A percentile compares a stretch with the other conserved stretches of the same genome.
Evolutionary conservation across 345 rosid species (phyloP).

Genomic region (Ceriops decandra): DNA sequence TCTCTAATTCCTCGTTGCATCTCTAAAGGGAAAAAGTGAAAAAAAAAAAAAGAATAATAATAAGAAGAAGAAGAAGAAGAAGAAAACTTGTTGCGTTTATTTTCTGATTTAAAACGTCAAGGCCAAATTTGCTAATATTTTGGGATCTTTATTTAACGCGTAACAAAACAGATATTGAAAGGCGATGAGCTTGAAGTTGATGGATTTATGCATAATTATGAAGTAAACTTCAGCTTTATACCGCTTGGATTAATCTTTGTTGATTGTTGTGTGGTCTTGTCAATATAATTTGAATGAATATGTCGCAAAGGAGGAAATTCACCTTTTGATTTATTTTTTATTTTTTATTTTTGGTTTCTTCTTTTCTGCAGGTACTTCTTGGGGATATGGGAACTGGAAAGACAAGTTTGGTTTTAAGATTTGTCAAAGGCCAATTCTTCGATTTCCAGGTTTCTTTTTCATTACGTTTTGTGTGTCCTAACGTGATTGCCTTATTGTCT

Average conservation of each 20-base stretch:
- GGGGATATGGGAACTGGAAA: conserved; percentile 90
- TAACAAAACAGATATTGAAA: background rate
- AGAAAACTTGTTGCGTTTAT: background rate
- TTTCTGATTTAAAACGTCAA: background rate
- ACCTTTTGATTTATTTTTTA: background rate
- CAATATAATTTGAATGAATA: background rate
- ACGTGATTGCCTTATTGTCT: background rate
- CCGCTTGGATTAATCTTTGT: background rate
- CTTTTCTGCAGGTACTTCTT: conserved; percentile 51
- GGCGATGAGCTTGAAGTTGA: background rate
- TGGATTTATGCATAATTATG: background rate
- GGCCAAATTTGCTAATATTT: no score
- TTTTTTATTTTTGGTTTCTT: background rate
- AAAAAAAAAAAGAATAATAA: background rate
- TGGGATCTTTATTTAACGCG: no score
- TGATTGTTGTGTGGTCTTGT: background rate
- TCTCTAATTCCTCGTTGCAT: conserved; percentile 19
- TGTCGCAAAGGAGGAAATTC: background rate
- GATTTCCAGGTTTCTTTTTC: conserved; percentile 54
- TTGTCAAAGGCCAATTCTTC: conserved; percentile 67
- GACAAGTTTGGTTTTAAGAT: conserved; percentile 72
- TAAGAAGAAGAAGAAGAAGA: background rate
- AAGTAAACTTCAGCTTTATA: background rate
- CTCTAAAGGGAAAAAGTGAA: background rate
- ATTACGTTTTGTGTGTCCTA: background rate